Evolutionary conservation across 1,284 basidiomycete genomes (phyloP), one percentile per base, ranked within the genome.

Genomic region (Apiotrichum sp.): DNA sequence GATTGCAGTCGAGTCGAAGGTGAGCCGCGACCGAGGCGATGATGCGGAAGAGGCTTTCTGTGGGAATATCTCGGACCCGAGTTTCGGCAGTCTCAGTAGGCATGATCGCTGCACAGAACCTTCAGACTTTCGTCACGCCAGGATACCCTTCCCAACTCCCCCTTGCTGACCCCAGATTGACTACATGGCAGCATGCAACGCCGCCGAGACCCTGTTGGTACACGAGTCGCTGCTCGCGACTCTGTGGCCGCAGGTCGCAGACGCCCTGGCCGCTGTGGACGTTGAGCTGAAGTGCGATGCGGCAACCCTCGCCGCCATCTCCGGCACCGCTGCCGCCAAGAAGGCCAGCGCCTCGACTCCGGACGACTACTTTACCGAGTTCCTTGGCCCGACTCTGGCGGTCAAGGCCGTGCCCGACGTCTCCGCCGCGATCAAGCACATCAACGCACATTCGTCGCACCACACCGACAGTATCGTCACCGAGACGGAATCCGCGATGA

Each of bases 171-270:
- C 14, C 34, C 66, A 96, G 92, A 87, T 83, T 41, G 86, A 95
- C 72, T 98, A 98, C 73, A 91, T 93, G 39, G 91, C 95, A 4
- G 96, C 95, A 0, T 99, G 96, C 75, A 99, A 99, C 72, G 81
- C 95, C 0, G 84, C 83, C 6, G 96, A 99, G 74, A 98, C 89
- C 0, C 81, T 98, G 13, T 80, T 98, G 36, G 77, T 99, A 1
- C 90, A 99, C 75, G 78, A 83, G 60, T 80, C 81, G 7, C 74
- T 91, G 4, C 73, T 95, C 13, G 56, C 77, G 11, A 86, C 84
- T 0, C 66, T 93, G 38, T 98, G 93, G 93, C 86, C 85, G 0
- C 78, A 78, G 9, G 84, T 98, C 36, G 92, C 89, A 2, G 70
- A 76, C 36, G 83, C 87, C 0, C 83, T 98, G 4, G 74, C 93